A percentile compares a stretch with the other conserved stretches of the same genome.
These are phyloP conservation scores for Aspergillus aculeatus DNA, from an alignment of 2,329 filamentous ascomycete genomes.

Conservation along the genomic window DNA sequence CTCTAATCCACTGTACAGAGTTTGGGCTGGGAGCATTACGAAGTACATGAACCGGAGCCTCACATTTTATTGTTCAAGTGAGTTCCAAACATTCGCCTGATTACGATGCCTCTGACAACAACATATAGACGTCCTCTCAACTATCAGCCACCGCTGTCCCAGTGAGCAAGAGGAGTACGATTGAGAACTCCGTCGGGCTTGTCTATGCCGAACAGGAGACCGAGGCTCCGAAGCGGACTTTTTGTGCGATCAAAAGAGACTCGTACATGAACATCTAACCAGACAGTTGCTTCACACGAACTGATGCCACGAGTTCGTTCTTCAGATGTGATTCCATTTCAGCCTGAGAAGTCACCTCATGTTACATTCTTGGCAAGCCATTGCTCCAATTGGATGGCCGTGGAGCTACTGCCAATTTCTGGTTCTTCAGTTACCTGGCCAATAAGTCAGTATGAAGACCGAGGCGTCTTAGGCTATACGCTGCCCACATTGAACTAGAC, in stretches of 20 bases:
- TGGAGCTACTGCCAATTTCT: slow-evolving; percentile 77
- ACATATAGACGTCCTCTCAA: slow-evolving; percentile 71
- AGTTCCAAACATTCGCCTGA: slow-evolving; percentile 39
- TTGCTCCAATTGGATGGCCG: slow-evolving; percentile 76
- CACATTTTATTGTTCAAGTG: slow-evolving; percentile 99
- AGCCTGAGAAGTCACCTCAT: slow-evolving; percentile 32
- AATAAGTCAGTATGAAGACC: slow-evolving; percentile 22
- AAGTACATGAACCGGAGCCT: slow-evolving; percentile 97
- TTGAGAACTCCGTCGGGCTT: neutral
- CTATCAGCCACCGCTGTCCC: slow-evolving; percentile 66
- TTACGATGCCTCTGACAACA: slow-evolving; percentile 25
- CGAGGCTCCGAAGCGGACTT: neutral
- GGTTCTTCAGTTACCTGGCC: slow-evolving; percentile 67
- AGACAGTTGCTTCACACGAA: slow-evolving; percentile 18
- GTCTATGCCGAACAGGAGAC: slow-evolving; percentile 1
- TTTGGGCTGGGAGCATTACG: slow-evolving; percentile 98
- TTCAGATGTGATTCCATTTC: slow-evolving; percentile 9
- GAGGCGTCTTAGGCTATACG: neutral
- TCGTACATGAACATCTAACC: slow-evolving; percentile 2
- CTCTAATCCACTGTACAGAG: slow-evolving; percentile 58
- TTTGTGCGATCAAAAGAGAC: neutral
- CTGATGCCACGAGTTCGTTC: slow-evolving; percentile 18
- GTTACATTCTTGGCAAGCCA: slow-evolving; percentile 69
- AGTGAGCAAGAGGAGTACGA: slow-evolving; percentile 23
- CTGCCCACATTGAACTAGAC: slow-evolving; percentile 71